Percentiles rank a stretch among this genome's conserved stretches.
These are phyloP conservation scores for Rhodotorula sp. DNA, from an alignment of 1,284 basidiomycete genomes.

Conservation along the genomic window DNA sequence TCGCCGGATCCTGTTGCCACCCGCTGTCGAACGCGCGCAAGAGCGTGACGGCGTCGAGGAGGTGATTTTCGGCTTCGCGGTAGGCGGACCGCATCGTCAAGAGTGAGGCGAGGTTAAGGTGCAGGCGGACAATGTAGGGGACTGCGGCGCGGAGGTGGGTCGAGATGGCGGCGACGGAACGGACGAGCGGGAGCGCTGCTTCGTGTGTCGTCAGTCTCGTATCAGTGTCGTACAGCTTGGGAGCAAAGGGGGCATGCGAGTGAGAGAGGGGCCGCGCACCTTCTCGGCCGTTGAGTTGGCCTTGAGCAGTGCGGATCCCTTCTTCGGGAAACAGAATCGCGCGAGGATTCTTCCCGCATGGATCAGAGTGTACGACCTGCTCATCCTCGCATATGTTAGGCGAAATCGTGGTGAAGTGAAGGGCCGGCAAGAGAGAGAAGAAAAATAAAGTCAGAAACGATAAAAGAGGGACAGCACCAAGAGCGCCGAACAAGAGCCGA, in stretches of 20 bases:
- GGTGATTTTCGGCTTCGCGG: slow-evolving; percentile 2
- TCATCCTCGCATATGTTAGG: too few species aligned
- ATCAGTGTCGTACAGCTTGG: too few species aligned
- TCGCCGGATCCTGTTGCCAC: background rate
- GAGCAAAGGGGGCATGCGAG: background rate
- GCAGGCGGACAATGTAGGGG: slow-evolving; percentile 17
- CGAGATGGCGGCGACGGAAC: background rate
- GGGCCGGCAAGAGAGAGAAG: too few species aligned
- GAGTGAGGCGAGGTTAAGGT: slow-evolving; percentile 22
- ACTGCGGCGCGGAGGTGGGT: background rate
- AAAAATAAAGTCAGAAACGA: too few species aligned
- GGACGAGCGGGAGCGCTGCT: slow-evolving; percentile 6
- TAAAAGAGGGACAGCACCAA: too few species aligned
- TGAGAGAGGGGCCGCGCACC: slow-evolving; percentile 1
- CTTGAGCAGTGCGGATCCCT: slow-evolving; percentile 14
- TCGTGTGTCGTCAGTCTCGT: too few species aligned
- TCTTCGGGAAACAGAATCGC: slow-evolving; percentile 28
- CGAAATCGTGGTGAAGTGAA: too few species aligned
- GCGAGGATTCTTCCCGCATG: slow-evolving; percentile 22
- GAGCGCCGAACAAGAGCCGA: too few species aligned
- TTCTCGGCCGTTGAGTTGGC: slow-evolving; percentile 23
- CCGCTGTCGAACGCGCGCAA: background rate
- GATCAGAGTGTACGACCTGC: slow-evolving; percentile 35
- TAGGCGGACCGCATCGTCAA: slow-evolving; percentile 24
- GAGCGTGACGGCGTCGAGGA: slow-evolving; percentile 1